Conservation (phyloP, 1,284 basidiomycete species). For the Trametes pubescens region DNA sequence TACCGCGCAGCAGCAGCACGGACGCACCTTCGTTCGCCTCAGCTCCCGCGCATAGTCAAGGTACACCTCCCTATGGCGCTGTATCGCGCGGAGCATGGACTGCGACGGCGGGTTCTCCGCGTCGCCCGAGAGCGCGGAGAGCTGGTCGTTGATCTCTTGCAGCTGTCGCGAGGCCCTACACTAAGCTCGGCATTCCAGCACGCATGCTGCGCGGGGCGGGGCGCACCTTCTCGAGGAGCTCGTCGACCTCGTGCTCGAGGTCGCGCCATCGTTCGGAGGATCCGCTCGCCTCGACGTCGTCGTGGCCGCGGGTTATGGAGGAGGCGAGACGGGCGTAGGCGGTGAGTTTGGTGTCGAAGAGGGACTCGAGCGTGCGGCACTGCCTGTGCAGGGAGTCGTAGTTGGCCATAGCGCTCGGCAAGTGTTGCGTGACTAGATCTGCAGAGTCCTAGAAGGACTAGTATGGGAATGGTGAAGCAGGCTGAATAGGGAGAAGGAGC, state of each 20-base stretch:
- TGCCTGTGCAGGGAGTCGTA: constrained; percentile 87
- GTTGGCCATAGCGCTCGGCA: constrained; percentile 60
- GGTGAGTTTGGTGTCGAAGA: constrained; percentile 91
- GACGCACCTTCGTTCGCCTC: constrained; percentile 77
- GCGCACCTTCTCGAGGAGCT: constrained; percentile 85
- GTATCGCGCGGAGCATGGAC: constrained; percentile 88
- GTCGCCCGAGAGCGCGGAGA: constrained; percentile 73
- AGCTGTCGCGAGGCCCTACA: constrained; percentile 58
- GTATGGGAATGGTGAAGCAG: neutral
- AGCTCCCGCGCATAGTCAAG: constrained; percentile 90
- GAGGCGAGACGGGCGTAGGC: constrained; percentile 88
- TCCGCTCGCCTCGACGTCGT: constrained; percentile 77
- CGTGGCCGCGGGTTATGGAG: constrained; percentile 65
- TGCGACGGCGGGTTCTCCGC: constrained; percentile 81
- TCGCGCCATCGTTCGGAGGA: constrained; percentile 79
- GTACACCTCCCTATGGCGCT: constrained; percentile 90
- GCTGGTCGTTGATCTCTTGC: constrained; percentile 82
- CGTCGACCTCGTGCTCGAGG: constrained; percentile 87
- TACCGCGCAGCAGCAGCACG: constrained; percentile 7
- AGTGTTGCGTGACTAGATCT: neutral
- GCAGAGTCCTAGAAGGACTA: neutral
- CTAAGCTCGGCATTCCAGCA: constrained; percentile 32
- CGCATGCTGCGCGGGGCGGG: neutral
- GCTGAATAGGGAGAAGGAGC: constrained; percentile 10
- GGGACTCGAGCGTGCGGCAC: constrained; percentile 89